A percentile compares a stretch with the other conserved stretches of the same genome.
phyloP scores from a whole-genome alignment of 495 filamentous ascomycete genomes.

The Penicillium atrosanguineum region DNA sequence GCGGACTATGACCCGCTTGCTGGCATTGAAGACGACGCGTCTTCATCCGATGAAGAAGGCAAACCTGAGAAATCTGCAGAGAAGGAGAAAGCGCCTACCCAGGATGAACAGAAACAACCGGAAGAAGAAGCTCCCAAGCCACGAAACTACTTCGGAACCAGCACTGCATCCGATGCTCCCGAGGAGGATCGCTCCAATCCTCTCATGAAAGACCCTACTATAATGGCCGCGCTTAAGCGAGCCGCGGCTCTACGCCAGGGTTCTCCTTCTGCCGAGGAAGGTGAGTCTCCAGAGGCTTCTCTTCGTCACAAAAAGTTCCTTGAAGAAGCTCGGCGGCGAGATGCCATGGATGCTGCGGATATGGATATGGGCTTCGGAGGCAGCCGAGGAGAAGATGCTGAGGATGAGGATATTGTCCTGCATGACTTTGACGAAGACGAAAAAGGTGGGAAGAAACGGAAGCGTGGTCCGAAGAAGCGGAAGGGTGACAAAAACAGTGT shows the following conservation, averaged over 20 bases:
- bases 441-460: slow-evolving; percentile 62
- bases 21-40: slow-evolving; percentile 55
- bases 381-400: slow-evolving; percentile 76
- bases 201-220: slow-evolving; percentile 66
- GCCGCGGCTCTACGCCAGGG: slow-evolving; percentile 68
- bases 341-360: slow-evolving; percentile 83
- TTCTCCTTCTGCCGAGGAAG: slow-evolving; percentile 32
- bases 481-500: slow-evolving; percentile 83
- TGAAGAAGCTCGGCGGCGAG: slow-evolving; percentile 50
- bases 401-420: slow-evolving; percentile 72
- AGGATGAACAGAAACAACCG: slow-evolving; percentile 5
- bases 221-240: slow-evolving; percentile 81
- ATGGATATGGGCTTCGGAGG: slow-evolving; percentile 93
- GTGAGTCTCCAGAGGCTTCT: slow-evolving; percentile 50
- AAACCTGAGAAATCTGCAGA: slow-evolving; percentile 17
- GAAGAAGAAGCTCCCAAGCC: slow-evolving; percentile 24
- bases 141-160: slow-evolving; percentile 42
- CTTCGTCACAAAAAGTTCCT: slow-evolving; percentile 73
- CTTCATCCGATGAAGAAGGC: slow-evolving; percentile 49
- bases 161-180: slow-evolving; percentile 22
- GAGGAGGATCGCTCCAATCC: slow-evolving; percentile 52
- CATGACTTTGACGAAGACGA: slow-evolving; percentile 57
- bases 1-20: slow-evolving; percentile 87
- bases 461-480: slow-evolving; percentile 62
- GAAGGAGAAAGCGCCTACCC: slow-evolving; percentile 21